Base-by-base conservation (phyloP, 2,329 filamentous ascomycete genomes). In the Fusarium duplospermum region DNA sequence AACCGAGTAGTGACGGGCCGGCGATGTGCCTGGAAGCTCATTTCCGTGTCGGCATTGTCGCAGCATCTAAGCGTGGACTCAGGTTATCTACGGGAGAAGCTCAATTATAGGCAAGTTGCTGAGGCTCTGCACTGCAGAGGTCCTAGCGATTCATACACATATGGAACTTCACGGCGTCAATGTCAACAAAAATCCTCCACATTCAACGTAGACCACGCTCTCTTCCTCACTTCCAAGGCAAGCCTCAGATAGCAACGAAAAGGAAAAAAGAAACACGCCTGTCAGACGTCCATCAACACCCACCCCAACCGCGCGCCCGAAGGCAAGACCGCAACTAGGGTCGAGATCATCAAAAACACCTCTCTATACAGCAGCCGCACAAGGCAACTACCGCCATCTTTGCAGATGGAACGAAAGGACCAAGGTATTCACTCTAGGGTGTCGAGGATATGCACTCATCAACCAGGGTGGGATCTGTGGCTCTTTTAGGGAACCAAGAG, bases 401-500 rank as follows among this genome's bases (percentile, higher is more conserved):
- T 89, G 66, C 75, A 73, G 75, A 77, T 24, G 69, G 75, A 38
- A 52, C 76, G 74, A 78, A 76, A 78, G 76, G 76, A 78, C 76
- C 76, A 70, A 20, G 60, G 74, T 78, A 78, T 78, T 78, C 76
- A 78, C 76, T 78, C 76, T 78, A 76, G 76, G 76, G 92, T 87
- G 89, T 88, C 91, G 94, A 94, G 93, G 94, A 94, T 92, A 90
- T 93, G 80, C 80, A 86, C 42, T 78, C 76, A 78, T 78, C 76
- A 78, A 78, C 76, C 76, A 78, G 76, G 76, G 92, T 96, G 90
- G 91, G 91, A 90, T 94, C 93, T 96, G 93, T 94, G 90, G 93
- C 95, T 97, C 89, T 89, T 93, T 90, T 95, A 89, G 91, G 91
- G 90, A 96, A 93, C 91, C 94, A 93, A 96, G 93, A 94, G 91